Evolutionary conservation across 352 stramenopile genomes (phyloP), one percentile per base, ranked within the genome.

Genomic region (Pythium rhizo-oryzae): DNA sequence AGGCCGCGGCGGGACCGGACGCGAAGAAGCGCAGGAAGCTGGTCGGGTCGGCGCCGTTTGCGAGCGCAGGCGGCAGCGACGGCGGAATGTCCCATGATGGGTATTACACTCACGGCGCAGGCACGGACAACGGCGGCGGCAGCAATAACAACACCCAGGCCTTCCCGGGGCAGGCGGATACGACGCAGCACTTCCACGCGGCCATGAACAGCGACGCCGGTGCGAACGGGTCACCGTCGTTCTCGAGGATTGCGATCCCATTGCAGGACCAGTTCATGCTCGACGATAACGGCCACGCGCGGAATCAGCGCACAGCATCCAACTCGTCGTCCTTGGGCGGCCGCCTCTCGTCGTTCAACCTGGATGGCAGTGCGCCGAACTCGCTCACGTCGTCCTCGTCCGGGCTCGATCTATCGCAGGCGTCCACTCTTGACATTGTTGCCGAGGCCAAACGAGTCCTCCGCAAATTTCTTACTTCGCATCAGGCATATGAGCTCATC

Each of bases 401-500:
- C 1, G 76, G 63, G 21, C 62, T 80, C 43, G 76, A 89, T 69
- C 53, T 92, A 30, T 74, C 79, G 39, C 75, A 80, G 23, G 69
- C 74, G 12, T 79, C 81, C 0, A 72, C 77, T 19, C 58, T 92
- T 59, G 84, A 95, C 60, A 74, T 95, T 37, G 84, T 95, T 18
- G 79, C 87, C 23, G 87, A 95, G 72, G 87, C 79, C n/a, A 83
- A 79, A 37, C 71, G 66, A 2, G 87, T 95, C 6, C 97, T 99
- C 51, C 84, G 84, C 24, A 77, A 88, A 1, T 98, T 98, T 76
- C 79, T 99, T 28, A 67, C 85, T 52, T 78, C 85, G 11, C 89
- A 96, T 65, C 89, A 85, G 69, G 98, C 95, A 76, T 99, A 98
- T 77, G 93, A 98, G 53, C 84, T 99, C n/a, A 90, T 99, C 62